Evolutionary conservation across 352 stramenopile genomes (phyloP), one percentile per base, ranked within the genome.

Genomic region (Hyaloperonospora brassicae): DNA sequence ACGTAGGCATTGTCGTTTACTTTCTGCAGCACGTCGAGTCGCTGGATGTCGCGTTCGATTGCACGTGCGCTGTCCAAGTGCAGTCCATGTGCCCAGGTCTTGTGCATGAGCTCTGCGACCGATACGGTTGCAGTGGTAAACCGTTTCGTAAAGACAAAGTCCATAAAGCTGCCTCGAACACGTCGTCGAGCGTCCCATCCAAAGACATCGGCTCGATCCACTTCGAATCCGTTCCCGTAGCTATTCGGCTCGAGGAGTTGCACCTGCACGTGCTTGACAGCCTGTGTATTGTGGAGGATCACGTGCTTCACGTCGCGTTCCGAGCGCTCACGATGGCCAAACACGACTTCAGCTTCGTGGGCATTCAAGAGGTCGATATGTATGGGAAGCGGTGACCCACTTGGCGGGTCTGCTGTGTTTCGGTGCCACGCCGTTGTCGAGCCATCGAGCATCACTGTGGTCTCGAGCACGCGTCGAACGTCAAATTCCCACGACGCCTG

Each of bases 11-110:
- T 64, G 2, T 55, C 49, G 49, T 66, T 62, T 24, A 73, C 51
- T 22, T 72, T 54, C 36, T 83, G 72, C 40, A 83, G 46, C 51
- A 79, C 66, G 30, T 75, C 70, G n/a, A 83, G 68, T 12, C 69
- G 51, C 42, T 67, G 54, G 25, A 76, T 62, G 51, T 83, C 70
- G 55, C 68, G 72, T 44, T 78, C 78, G 57, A 79, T 62, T 59
- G 68, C 67, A 34, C 70, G 56, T 42, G 73, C 58, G 13, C 66
- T 61, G 38, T 68, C 44, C 47, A 79, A 55, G 6, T 44, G 50
- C 58, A 78, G 61, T 55, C 72, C 64, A 34, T 73, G 66, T 17
- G 62, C 53, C 72, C 72, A 83, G 8, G 65, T 50, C 47, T 76
- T 76, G 23, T 73, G 63, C 64, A 79, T 76, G 35, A 80, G 43